Evolutionary conservation across 345 rosid genomes (phyloP).

Genomic region (Hibiscus mutabilis): DNA sequence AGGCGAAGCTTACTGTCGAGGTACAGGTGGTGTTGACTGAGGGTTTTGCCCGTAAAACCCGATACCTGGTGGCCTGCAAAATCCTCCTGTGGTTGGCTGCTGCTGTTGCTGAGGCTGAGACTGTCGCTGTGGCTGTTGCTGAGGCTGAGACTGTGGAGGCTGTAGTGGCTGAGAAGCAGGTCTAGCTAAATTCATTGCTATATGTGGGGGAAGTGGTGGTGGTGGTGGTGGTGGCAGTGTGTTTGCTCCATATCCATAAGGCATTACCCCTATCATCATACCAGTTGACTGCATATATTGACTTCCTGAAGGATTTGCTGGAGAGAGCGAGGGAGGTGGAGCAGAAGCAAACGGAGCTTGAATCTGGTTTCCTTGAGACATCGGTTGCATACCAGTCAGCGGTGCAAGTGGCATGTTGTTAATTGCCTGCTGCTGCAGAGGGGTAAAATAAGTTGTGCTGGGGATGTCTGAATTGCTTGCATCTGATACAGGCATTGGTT

Average conservation of each 20-base stretch:
- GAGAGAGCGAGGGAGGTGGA: conserved; percentile 33
- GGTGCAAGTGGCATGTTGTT: conserved; percentile 29
- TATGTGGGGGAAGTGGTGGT: conserved; percentile 56
- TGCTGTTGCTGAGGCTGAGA: conserved; percentile 25
- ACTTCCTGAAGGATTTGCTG: conserved; percentile 35
- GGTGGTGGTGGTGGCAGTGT: conserved; percentile 64
- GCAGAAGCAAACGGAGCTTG: conserved; percentile 45
- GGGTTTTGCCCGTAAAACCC: conserved; percentile 64
- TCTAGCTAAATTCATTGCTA: conserved; percentile 47
- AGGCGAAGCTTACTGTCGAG: conserved; percentile 39
- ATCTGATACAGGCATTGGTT: conserved; percentile 33
- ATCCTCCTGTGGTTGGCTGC: conserved; percentile 46
- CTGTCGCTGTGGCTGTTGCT: conserved; percentile 23
- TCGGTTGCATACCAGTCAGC: conserved; percentile 29
- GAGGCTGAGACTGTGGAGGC: conserved; percentile 33
- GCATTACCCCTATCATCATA: conserved; percentile 49
- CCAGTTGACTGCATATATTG: conserved; percentile 50
- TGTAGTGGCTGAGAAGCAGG: conserved; percentile 35
- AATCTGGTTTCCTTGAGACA: conserved; percentile 39
- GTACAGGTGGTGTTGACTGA: conserved; percentile 50
- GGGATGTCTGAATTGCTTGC: conserved; percentile 31
- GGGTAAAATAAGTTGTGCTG: conserved; percentile 32
- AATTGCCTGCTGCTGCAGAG: conserved; percentile 37
- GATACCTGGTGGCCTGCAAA: conserved; percentile 56
- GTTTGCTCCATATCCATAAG: conserved; percentile 45